Evolutionary conservation across 495 filamentous ascomycete genomes (phyloP).

Genomic region (Pyrenopolyporus hunteri): DNA sequence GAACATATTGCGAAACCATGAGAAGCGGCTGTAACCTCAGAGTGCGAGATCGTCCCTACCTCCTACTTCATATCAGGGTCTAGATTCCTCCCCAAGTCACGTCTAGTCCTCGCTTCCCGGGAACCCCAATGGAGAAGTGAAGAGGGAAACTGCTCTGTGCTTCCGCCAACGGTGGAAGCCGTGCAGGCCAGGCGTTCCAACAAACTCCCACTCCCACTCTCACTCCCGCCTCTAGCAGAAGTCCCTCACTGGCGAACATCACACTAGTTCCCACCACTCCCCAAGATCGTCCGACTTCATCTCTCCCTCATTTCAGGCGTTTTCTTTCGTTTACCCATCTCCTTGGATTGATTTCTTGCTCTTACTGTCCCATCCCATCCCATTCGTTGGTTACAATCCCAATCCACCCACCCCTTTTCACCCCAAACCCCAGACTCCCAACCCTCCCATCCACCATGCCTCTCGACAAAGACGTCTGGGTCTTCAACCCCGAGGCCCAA

Average conservation of each 20-base stretch:
- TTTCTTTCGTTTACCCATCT: constrained; percentile 30
- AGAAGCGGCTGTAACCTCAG: constrained; percentile 7
- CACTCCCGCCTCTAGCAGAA: neutral
- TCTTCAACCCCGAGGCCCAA: constrained; percentile 22
- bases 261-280: neutral
- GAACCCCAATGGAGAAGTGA: too few species aligned
- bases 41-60: neutral
- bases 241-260: neutral
- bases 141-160: constrained; percentile 1
- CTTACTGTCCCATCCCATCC: constrained; percentile 2
- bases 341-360: constrained; percentile 37
- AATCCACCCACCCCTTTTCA: constrained; percentile 1
- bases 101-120: too few species aligned
- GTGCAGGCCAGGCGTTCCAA: neutral
- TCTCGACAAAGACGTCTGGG: constrained; percentile 33
- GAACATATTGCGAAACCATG: neutral
- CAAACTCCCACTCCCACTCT: neutral
- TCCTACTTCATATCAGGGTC: neutral
- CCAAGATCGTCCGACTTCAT: constrained; percentile 12
- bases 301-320: constrained; percentile 25
- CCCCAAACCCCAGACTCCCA: too few species aligned
- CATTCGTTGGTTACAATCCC: constrained; percentile 21
- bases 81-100: too few species aligned
- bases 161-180: neutral
- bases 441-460: constrained; percentile 32